Percentiles rank a stretch among this genome's conserved stretches.
phyloP scores from a whole-genome alignment of 768 basidiomycete genomes.

The Panaeolus papilionaceus region DNA sequence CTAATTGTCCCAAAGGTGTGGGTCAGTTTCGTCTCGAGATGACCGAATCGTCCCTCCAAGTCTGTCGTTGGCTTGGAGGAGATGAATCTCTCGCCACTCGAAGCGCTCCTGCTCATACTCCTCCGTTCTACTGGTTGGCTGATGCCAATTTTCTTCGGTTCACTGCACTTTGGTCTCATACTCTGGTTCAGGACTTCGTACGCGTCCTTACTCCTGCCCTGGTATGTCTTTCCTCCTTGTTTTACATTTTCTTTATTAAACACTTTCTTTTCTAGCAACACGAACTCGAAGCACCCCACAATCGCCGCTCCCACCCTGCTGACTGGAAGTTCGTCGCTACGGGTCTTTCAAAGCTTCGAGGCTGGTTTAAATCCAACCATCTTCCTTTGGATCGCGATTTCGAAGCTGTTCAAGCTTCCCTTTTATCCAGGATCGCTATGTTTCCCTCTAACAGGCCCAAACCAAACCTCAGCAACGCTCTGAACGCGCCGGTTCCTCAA shows the following conservation, averaged over 20 bases:
- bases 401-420: background rate
- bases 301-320: background rate
- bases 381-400: background rate
- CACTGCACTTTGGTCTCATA: background rate
- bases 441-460: background rate
- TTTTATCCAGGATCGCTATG: no score
- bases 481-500: background rate
- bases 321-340: background rate
- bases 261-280: background rate
- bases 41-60: background rate
- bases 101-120: background rate
- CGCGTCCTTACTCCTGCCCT: background rate
- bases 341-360: background rate
- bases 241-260: background rate
- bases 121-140: background rate
- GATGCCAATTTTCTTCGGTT: background rate
- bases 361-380: background rate
- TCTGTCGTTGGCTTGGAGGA: background rate
- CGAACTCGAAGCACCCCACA: background rate
- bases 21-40: background rate
- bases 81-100: background rate
- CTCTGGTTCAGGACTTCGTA: background rate
- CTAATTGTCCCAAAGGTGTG: background rate
- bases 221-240: background rate
- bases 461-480: no score